Evolutionary conservation across 2,329 filamentous ascomycete genomes (phyloP).

Genomic region (Chaetomium strumarium): DNA sequence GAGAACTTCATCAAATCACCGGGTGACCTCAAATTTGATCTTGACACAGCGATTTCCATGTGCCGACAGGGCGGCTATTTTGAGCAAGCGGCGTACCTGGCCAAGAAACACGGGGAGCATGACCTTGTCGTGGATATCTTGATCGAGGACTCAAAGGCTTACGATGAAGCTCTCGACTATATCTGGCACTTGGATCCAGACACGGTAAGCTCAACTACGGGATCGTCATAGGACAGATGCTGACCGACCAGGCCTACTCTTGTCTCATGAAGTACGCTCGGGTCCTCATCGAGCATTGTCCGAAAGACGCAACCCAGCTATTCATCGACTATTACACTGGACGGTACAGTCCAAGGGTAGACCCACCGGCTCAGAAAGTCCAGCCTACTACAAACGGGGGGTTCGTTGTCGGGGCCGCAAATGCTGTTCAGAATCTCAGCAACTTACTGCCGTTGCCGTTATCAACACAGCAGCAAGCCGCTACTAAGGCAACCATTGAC

Average conservation of each 20-base stretch:
- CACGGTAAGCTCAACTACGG: slow-evolving; percentile 47
- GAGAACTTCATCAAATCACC: slow-evolving; percentile 96
- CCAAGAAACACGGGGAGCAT: slow-evolving; percentile 88
- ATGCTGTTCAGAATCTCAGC: slow-evolving; percentile 78
- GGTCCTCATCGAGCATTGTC: slow-evolving; percentile 81
- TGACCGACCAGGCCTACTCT: slow-evolving; percentile 62
- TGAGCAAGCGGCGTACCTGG: slow-evolving; percentile 92
- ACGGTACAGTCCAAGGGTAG: slow-evolving; percentile 67
- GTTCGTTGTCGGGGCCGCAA: slow-evolving; percentile 56
- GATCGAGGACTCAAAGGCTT: slow-evolving; percentile 90
- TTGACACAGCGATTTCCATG: slow-evolving; percentile 96
- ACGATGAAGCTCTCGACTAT: slow-evolving; percentile 81
- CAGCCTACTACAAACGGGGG: slow-evolving; percentile 36
- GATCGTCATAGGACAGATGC: slow-evolving; percentile 5
- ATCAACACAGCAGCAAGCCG: slow-evolving; percentile 38
- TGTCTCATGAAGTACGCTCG: slow-evolving; percentile 94
- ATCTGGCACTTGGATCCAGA: slow-evolving; percentile 83
- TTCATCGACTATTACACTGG: slow-evolving; percentile 96
- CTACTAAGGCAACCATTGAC: slow-evolving; percentile 45
- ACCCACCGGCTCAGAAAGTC: slow-evolving; percentile 36
- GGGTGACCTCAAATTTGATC: slow-evolving; percentile 88
- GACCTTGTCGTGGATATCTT: slow-evolving; percentile 92
- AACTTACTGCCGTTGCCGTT: slow-evolving; percentile 77
- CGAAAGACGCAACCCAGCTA: slow-evolving; percentile 72
- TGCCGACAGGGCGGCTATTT: slow-evolving; percentile 95